phyloP scores from a whole-genome alignment of 2,329 filamentous ascomycete genomes.

The Cyphellophora attinorum region DNA sequence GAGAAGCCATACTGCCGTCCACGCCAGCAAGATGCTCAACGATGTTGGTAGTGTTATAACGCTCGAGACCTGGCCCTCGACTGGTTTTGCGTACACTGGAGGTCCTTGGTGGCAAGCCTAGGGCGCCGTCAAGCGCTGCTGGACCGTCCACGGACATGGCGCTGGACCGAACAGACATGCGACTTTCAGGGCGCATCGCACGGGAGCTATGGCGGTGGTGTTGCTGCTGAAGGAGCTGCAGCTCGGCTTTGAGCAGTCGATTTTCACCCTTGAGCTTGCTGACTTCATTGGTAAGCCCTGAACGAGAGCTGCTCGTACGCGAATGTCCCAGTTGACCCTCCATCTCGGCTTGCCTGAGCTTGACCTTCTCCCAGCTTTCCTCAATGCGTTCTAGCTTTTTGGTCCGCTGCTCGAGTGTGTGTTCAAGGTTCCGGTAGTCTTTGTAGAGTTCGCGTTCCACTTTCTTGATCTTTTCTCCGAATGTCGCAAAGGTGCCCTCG shows the following conservation, averaged over 20 bases:
- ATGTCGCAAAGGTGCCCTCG: conserved; percentile 67
- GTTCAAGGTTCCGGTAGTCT: conserved; percentile 80
- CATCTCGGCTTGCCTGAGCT: conserved; percentile 18
- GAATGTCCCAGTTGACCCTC: neutral
- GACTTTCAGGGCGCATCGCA: conserved; percentile 15
- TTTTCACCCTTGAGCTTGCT: conserved; percentile 51
- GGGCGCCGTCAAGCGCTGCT: conserved; percentile 5
- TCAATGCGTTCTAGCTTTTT: conserved; percentile 87
- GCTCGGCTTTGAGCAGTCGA: conserved; percentile 50
- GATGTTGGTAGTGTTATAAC: conserved; percentile 44
- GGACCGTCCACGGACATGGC: conserved; percentile 11
- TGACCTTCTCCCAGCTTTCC: conserved; percentile 59
- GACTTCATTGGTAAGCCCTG: conserved; percentile 40
- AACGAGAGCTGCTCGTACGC: conserved; percentile 4
- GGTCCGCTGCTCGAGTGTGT: conserved; percentile 64
- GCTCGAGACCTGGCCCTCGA: conserved; percentile 17
- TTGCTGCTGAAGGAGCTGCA: conserved; percentile 54
- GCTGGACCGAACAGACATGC: conserved; percentile 13
- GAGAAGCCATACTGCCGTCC: conserved; percentile 13
- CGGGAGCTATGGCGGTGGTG: conserved; percentile 6
- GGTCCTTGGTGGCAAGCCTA: conserved; percentile 17
- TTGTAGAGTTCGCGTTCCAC: conserved; percentile 88
- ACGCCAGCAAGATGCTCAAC: conserved; percentile 30
- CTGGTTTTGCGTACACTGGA: conserved; percentile 23
- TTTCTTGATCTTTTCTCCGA: conserved; percentile 67